Conservation (phyloP, 2,329 filamentous ascomycete species). For the Sclerotinia minor region DNA sequence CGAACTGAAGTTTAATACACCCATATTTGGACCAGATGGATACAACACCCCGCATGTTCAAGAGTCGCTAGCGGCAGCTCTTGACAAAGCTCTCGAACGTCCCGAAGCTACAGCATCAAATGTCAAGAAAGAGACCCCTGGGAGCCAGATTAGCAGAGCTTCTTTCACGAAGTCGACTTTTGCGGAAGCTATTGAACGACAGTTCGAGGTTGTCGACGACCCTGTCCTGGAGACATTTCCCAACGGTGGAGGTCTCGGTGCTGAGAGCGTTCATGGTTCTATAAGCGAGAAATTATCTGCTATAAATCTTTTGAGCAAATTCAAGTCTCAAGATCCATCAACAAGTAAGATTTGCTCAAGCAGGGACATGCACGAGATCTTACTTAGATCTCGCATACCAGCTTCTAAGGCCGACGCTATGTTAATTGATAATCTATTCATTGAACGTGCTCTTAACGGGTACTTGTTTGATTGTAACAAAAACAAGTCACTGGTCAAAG, state of each 20-base stretch:
- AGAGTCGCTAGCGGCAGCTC: slow-evolving; percentile 38
- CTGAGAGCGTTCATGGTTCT: background rate
- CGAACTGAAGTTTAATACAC: slow-evolving; percentile 53
- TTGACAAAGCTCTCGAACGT: slow-evolving; percentile 30
- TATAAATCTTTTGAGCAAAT: slow-evolving; percentile 22
- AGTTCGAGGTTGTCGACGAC: slow-evolving; percentile 6
- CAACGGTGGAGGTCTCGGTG: background rate
- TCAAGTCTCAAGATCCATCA: slow-evolving; percentile 2
- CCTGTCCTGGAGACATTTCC: slow-evolving; percentile 10
- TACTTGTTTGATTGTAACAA: slow-evolving; percentile 64
- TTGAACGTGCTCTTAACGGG: slow-evolving; percentile 59
- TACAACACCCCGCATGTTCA: slow-evolving; percentile 42
- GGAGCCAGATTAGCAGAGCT: slow-evolving; percentile 12
- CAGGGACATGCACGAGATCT: slow-evolving; percentile 55
- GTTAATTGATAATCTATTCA: slow-evolving; percentile 52
- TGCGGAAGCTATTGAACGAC: slow-evolving; percentile 19
- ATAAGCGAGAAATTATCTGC: slow-evolving; percentile 28
- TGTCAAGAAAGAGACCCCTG: background rate
- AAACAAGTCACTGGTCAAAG: slow-evolving; percentile 67
- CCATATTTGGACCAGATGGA: slow-evolving; percentile 58
- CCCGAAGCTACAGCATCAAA: slow-evolving; percentile 28
- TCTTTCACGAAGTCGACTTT: slow-evolving; percentile 22
- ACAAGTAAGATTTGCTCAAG: slow-evolving; percentile 46
- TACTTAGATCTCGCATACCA: slow-evolving; percentile 47
- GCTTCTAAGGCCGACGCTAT: slow-evolving; percentile 29